Evolutionary conservation across 768 basidiomycete genomes (phyloP), one percentile per base, ranked within the genome.

Genomic region (Lentinula raphanica): DNA sequence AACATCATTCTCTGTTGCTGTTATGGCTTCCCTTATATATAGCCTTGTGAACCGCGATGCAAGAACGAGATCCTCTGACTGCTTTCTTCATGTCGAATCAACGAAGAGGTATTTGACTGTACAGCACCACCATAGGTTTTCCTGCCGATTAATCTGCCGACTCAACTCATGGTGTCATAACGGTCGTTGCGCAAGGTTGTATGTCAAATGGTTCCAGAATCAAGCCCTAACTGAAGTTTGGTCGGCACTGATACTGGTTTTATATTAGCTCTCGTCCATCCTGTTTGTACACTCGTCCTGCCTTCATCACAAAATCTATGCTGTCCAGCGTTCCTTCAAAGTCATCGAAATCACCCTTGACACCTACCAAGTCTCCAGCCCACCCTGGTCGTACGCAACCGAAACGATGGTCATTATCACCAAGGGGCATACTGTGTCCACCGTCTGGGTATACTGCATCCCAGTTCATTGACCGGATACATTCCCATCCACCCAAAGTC

Each of bases 281-380:
- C 45, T 62, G 64, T 63, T 81, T 79, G 59, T 74, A 78, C 15
- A 82, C 70, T 56, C 63, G 70, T 12, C 82, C 85, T 1, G 71
- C 77, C 62, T 85, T 86, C 83, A 85, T 83, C 40, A 85, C 82
- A 63, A 84, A 82, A 29, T 64, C 65, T 17, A 86, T 76, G 28
- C 71, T 71, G 29, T 71, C 70, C 53, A 81, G 69, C 55, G 79
- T 76, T 31, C 78, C 73, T 38, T 82, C 80, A 62, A 78, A 78
- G 25, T 72, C 67, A 54, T 80, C 79, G 31, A 77, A 46, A 44
- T 69, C 66, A 5, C 76, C 76, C 35, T 71, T 66, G 15, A 78
- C 59, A 6, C 69, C 75, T n/a, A 78, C 66, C 28, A 79, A 60
- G 66, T 79, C 77, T 42, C 81, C 85, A 3, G 81, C 80, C 71